Evolutionary conservation across 192 early-diverging fungal genomes (phyloP), one percentile per base, ranked within the genome.

Genomic region (Entrophospora sp.): DNA sequence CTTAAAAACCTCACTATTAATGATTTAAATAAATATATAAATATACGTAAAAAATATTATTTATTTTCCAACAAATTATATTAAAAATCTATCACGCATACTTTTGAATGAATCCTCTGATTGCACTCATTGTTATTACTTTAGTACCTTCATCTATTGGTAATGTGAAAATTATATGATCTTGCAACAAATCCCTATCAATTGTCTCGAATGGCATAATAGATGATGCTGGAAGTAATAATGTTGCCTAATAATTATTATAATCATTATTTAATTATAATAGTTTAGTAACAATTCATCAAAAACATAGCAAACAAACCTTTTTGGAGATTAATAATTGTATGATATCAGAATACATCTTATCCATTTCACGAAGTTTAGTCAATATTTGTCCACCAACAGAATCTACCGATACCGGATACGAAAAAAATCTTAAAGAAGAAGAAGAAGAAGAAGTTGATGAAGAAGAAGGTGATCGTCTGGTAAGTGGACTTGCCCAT

Each of bases 241-340:
- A 36, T 28, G 62, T 64, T 18, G 48, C 62, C 62, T 64, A 22
- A 57, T 34, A 57, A n/a, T n/a, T n/a, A n/a, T n/a, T n/a, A n/a
- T n/a, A 43, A 16, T 43, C 42, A 3, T 16, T 16, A 16, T 12
- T 43, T 43, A 43, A 16, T 12, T 18, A 43, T 43, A 16, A 43
- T 12, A 12, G 18, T 16, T 3, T 43, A 18, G 13, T 43, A 43
- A 16, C 42, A 18, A 3, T 18, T 12, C 18, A 18, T 18, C 13
- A 16, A 16, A 12, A 16, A 43, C 42, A 16, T 16, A 43, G 13
- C 42, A 43, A 43, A 43, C 40, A 37, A 44, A 61, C 62, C 48
- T 64, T 51, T 51, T 64, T 64, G 10, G 43, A 14, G 27, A 51
- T 48, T 22, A 64, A 51, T 14, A 64, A 22, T 27, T 64, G 45